These are phyloP conservation scores for Colletotrichum falcatum DNA, from an alignment of 2,329 filamentous ascomycete genomes.

Conservation along the genomic window DNA sequence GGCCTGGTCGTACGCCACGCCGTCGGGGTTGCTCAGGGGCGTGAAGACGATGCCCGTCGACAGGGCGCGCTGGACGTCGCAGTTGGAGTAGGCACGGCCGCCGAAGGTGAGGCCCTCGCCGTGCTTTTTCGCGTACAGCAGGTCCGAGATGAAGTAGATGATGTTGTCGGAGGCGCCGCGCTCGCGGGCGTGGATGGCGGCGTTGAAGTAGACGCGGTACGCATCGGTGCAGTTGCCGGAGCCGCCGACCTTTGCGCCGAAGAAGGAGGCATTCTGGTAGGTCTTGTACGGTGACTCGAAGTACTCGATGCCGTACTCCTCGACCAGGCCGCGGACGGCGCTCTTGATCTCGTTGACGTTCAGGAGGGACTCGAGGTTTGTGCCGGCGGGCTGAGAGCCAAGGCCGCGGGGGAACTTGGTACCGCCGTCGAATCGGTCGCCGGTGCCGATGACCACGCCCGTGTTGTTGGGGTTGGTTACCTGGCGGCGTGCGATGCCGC, in stretches of 20 bases:
- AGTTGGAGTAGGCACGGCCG: slow-evolving; percentile 61
- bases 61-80: slow-evolving; percentile 64
- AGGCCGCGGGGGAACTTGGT: slow-evolving; percentile 52
- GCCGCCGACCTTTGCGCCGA: slow-evolving; percentile 59
- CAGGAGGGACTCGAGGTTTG: slow-evolving; percentile 57
- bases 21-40: slow-evolving; percentile 65
- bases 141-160: slow-evolving; percentile 68
- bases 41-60: slow-evolving; percentile 65
- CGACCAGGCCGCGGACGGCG: slow-evolving; percentile 57
- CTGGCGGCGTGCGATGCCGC: slow-evolving; percentile 39
- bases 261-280: slow-evolving; percentile 54
- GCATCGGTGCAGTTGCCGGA: slow-evolving; percentile 44
- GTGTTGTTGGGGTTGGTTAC: slow-evolving; percentile 39
- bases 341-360: slow-evolving; percentile 59
- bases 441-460: slow-evolving; percentile 55
- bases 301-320: slow-evolving; percentile 53
- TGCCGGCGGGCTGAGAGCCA: slow-evolving; percentile 49
- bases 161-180: slow-evolving; percentile 68
- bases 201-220: slow-evolving; percentile 65
- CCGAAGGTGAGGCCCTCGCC: slow-evolving; percentile 65
- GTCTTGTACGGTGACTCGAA: slow-evolving; percentile 59
- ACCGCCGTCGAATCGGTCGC: slow-evolving; percentile 57
- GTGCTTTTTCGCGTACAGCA: slow-evolving; percentile 64
- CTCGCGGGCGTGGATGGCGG: slow-evolving; percentile 69
- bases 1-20: slow-evolving; percentile 64